phyloP scores from a whole-genome alignment of 257 asterid genomes.

The Ballota nigra region DNA sequence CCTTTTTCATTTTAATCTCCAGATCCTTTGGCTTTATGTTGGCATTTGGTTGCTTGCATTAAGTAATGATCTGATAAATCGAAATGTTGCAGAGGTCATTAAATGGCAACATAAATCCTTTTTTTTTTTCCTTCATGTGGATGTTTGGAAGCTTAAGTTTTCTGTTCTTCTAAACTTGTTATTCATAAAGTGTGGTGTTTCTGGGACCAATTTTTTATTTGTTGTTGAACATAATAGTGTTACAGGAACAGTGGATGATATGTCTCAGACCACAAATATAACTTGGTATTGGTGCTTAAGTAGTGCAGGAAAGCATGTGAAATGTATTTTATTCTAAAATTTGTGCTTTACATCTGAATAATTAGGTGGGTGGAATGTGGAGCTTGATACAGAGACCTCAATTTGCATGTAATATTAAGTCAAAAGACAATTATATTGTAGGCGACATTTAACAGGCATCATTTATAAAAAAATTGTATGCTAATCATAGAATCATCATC shows the following conservation, averaged over 20 bases:
- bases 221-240: neutral
- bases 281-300: neutral
- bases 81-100: neutral
- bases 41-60: neutral
- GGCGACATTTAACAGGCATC: neutral
- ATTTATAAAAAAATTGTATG: neutral
- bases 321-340: neutral
- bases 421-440: neutral
- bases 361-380: neutral
- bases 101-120: neutral
- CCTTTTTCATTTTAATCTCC: neutral
- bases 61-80: neutral
- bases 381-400: neutral
- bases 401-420: neutral
- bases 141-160: neutral
- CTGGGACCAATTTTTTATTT: neutral
- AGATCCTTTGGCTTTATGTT: neutral
- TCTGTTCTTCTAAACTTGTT: neutral
- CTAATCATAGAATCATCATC: neutral
- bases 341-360: constrained; percentile 7
- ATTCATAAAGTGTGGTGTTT: neutral
- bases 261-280: neutral
- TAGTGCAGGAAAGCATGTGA: neutral
- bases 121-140: neutral
- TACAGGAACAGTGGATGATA: neutral